phyloP scores from a whole-genome alignment of 1,284 basidiomycete species.

The Athelia psychrophila region DNA sequence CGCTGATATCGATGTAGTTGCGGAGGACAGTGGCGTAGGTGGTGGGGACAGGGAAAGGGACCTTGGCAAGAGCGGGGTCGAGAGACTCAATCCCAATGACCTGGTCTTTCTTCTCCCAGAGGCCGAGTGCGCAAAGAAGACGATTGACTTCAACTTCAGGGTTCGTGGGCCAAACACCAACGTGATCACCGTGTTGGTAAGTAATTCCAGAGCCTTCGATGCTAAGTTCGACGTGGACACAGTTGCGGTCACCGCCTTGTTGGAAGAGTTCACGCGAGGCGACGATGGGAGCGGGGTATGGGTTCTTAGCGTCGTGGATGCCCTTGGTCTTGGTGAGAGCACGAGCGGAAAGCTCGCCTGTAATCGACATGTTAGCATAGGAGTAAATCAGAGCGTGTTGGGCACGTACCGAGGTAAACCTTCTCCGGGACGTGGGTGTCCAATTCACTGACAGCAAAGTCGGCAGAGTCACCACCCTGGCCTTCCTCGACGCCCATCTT shows the following conservation, averaged over 20 bases:
- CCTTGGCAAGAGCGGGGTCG: slow-evolving; percentile 96
- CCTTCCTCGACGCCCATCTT: slow-evolving; percentile 92
- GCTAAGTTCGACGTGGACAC: slow-evolving; percentile 93
- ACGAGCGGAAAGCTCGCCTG: slow-evolving; percentile 87
- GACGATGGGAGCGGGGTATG: slow-evolving; percentile 84
- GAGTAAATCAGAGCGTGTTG: background rate
- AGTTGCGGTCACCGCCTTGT: slow-evolving; percentile 78
- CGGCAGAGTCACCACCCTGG: slow-evolving; percentile 91
- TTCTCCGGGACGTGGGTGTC: slow-evolving; percentile 75
- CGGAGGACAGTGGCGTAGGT: slow-evolving; percentile 94
- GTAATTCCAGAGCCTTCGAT: slow-evolving; percentile 94
- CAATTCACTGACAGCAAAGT: slow-evolving; percentile 90
- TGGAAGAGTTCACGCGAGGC: slow-evolving; percentile 85
- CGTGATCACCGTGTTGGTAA: slow-evolving; percentile 99
- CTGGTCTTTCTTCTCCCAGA: slow-evolving; percentile 74
- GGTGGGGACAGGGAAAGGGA: slow-evolving; percentile 97
- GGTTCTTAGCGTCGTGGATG: slow-evolving; percentile 97
- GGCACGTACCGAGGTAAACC: slow-evolving; percentile 78
- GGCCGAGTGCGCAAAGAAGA: slow-evolving; percentile 82
- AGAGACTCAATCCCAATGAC: slow-evolving; percentile 93
- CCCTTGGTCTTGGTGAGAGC: slow-evolving; percentile 89
- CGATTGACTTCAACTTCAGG: slow-evolving; percentile 91
- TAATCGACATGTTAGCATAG: background rate
- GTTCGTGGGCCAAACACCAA: slow-evolving; percentile 97
- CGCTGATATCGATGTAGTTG: slow-evolving; percentile 96